phyloP scores from a whole-genome alignment of 495 filamentous ascomycete genomes.

The Neurospora pannonica region DNA sequence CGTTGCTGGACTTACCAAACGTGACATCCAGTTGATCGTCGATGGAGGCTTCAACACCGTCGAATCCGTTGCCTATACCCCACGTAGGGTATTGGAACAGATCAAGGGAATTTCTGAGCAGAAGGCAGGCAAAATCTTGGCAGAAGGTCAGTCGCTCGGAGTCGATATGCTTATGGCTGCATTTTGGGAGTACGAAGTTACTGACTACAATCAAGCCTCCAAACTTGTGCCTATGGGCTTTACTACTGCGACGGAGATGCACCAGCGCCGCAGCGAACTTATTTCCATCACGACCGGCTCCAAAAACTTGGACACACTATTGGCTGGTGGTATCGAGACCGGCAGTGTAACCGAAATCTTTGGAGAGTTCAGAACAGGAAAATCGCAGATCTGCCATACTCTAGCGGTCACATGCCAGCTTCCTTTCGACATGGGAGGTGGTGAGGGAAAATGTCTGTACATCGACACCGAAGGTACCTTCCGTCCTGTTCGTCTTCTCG shows the following conservation, averaged over 20 bases:
- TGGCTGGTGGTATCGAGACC: slow-evolving; percentile 92
- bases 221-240: slow-evolving; percentile 98
- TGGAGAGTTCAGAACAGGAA: slow-evolving; percentile 95
- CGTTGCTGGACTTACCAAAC: slow-evolving; percentile 74
- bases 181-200: neutral
- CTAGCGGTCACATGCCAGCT: slow-evolving; percentile 96
- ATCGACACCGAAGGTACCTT: slow-evolving; percentile 99
- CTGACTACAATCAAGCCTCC: slow-evolving; percentile 49
- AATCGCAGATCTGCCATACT: slow-evolving; percentile 96
- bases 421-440: slow-evolving; percentile 97
- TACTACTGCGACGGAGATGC: slow-evolving; percentile 99
- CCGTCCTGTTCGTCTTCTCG: slow-evolving; percentile 77
- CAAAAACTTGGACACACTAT: slow-evolving; percentile 89
- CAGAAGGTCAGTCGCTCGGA: slow-evolving; percentile 55
- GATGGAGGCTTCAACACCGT: slow-evolving; percentile 94
- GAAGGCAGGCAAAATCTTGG: slow-evolving; percentile 88
- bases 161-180: neutral
- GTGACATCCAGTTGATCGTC: slow-evolving; percentile 85
- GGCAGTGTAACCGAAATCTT: slow-evolving; percentile 98
- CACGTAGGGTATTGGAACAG: slow-evolving; percentile 74
- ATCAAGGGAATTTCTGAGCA: slow-evolving; percentile 97
- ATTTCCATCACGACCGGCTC: slow-evolving; percentile 97
- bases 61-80: slow-evolving; percentile 91
- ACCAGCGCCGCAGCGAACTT: slow-evolving; percentile 85
- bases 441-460: slow-evolving; percentile 97